phyloP scores from a whole-genome alignment of 2,329 filamentous ascomycete genomes.

The Ceratocystis smalleyi region DNA sequence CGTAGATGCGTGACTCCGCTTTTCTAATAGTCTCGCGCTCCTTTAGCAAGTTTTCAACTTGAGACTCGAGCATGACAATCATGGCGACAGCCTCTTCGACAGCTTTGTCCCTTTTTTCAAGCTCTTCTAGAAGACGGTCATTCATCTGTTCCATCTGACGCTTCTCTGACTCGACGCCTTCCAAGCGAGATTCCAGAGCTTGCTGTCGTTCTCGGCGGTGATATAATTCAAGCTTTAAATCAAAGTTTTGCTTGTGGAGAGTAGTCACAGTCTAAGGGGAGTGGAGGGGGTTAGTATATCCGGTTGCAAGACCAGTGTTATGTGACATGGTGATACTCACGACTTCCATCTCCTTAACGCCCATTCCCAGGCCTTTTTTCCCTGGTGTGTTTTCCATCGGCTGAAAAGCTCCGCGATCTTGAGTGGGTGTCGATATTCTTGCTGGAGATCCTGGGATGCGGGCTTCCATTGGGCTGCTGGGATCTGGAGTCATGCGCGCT shows the following conservation, averaged over 20 bases:
- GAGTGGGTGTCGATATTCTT: conserved; percentile 12
- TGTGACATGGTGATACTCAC: conserved; percentile 25
- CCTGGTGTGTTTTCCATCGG: conserved; percentile 25
- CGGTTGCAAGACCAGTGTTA: not conserved
- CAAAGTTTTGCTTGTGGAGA: conserved; percentile 62
- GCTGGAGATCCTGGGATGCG: conserved; percentile 11
- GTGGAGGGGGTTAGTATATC: conserved; percentile 12
- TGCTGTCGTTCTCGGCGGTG: conserved; percentile 51
- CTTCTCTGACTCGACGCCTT: conserved; percentile 38
- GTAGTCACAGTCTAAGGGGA: conserved; percentile 44
- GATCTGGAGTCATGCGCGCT: conserved; percentile 14
- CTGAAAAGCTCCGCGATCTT: conserved; percentile 10
- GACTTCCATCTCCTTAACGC: conserved; percentile 53
- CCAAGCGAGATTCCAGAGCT: conserved; percentile 41
- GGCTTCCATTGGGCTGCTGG: conserved; percentile 8
- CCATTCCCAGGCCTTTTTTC: conserved; percentile 36
- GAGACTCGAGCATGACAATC: conserved; percentile 50
- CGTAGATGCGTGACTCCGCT: conserved; percentile 26
- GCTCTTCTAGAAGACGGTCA: conserved; percentile 40
- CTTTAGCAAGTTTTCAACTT: conserved; percentile 36
- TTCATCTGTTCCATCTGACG: conserved; percentile 42
- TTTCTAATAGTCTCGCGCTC: conserved; percentile 40
- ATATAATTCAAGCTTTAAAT: conserved; percentile 57
- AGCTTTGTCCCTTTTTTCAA: conserved; percentile 54
- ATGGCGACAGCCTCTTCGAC: conserved; percentile 55